Base-by-base conservation (phyloP, 1,139 yeast genomes). In the Saccharomyces hybrid region DNA sequence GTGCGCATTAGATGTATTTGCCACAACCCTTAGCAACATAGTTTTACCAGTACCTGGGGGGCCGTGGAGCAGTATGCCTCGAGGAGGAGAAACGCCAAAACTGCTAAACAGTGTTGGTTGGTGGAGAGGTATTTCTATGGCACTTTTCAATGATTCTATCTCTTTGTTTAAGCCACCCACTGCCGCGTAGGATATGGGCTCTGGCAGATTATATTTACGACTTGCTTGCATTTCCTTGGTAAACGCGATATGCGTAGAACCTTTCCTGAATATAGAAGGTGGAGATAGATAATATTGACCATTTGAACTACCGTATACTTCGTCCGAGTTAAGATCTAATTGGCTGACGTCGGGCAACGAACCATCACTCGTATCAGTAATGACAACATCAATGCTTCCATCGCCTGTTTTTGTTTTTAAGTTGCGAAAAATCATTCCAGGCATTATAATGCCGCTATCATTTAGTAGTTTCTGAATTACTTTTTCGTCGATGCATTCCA, bases 31-130 rank as follows among this genome's bases (percentile, higher is more conserved):
- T 49, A 95, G 74, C n/a, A 93, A 76, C 89, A 91, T 82, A 0
- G 98, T 88, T 69, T 93, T 93, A 54, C 99, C 99, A 0, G 98
- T 91, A 1, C 99, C 99, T 1, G 98, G 95, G 1, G 98, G 96
- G 0, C 99, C 99, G 72, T 91, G 95, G 4, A 93, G 73, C 32
- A 93, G 73, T 14, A 95, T 78, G 3, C 99, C 99, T 55, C 97
- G 77, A 2, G 98, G 97, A 8, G 97, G 95, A 8, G 84, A 78
- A 49, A 91, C 86, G 13, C 93, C 91, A 73, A 91, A 95, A 54
- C 88, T 83, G 7, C 84, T 77, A 63, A 90, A 93, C 41, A 89
- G 72, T 4, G 80, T 78, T 0, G 97, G 96, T 54, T 82, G 82
- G 59, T 85, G 82, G 42, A 93, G 75, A 0, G 99, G 97, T 3